Conservation (phyloP, 2,329 filamentous ascomycete genomes). For the Aspergillus caelatus region DNA sequence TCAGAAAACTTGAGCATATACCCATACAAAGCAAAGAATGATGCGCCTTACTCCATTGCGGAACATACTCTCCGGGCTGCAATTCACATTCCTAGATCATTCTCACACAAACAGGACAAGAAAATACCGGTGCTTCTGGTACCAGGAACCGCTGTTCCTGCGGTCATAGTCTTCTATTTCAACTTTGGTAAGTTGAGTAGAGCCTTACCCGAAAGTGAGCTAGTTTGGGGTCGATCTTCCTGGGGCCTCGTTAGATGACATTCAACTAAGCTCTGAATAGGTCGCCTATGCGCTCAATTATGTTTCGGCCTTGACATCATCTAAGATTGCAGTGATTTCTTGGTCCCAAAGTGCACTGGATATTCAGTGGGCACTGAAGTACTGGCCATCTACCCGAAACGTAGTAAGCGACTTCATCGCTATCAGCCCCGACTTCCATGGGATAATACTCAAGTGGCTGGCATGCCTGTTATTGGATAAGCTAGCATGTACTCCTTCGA, state of each 20-base stretch:
- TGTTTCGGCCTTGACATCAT: constrained; percentile 45
- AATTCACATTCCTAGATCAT: constrained; percentile 55
- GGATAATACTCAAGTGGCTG: constrained; percentile 46
- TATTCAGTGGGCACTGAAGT: constrained; percentile 61
- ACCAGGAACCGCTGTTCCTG: constrained; percentile 56
- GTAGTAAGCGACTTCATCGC: constrained; percentile 55
- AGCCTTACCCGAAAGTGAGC: constrained; percentile 48
- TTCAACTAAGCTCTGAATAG: constrained; percentile 57
- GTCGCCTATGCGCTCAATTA: constrained; percentile 63
- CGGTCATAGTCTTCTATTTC: constrained; percentile 47
- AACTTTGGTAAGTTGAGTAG: constrained; percentile 56
- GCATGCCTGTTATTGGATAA: constrained; percentile 28
- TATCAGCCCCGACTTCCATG: constrained; percentile 57
- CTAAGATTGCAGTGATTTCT: constrained; percentile 50
- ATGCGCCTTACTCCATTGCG: constrained; percentile 53
- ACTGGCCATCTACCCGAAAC: constrained; percentile 55
- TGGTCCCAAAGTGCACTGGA: constrained; percentile 61
- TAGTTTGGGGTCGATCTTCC: constrained; percentile 62
- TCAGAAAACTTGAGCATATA: constrained; percentile 13
- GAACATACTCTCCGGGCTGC: constrained; percentile 53
- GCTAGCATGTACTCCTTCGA: constrained; percentile 39
- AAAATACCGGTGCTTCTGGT: constrained; percentile 56
- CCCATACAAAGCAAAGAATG: constrained; percentile 30
- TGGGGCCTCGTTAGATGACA: constrained; percentile 49
- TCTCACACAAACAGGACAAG: constrained; percentile 46